Evolutionary conservation across 1,139 yeast species (phyloP).

Genomic region (Lodderomyces pseudojiufengensis): DNA sequence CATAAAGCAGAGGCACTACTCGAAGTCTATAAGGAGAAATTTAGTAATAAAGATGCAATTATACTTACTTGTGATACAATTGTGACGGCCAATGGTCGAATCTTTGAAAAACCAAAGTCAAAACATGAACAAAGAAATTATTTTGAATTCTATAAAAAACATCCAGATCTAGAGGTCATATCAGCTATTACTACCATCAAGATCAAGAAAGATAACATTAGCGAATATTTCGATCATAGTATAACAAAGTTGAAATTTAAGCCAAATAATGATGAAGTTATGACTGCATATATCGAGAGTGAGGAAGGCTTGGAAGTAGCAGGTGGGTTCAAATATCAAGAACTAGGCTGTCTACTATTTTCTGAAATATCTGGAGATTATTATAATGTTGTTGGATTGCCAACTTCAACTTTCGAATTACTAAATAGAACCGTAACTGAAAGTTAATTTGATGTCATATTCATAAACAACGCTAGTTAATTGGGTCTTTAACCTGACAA

Average conservation of each 20-base stretch:
- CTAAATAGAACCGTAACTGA: conserved; percentile 22
- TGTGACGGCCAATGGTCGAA: conserved; percentile 54
- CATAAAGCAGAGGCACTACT: conserved; percentile 59
- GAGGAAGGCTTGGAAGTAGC: conserved; percentile 83
- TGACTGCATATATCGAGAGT: conserved; percentile 58
- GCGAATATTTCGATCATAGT: conserved; percentile 7
- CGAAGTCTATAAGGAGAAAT: conserved; percentile 18
- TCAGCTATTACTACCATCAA: conserved; percentile 63
- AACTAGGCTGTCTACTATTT: conserved; percentile 63
- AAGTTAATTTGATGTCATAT: too few relatives aligned
- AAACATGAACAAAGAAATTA: conserved; percentile 39
- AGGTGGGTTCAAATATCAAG: conserved; percentile 90
- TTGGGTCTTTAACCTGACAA: conserved; percentile 17
- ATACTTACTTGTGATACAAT: conserved; percentile 84
- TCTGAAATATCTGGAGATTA: conserved; percentile 70
- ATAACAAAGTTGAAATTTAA: conserved; percentile 29
- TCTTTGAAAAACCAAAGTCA: conserved; percentile 74
- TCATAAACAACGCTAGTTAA: too few relatives aligned
- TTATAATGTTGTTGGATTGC: conserved; percentile 87
- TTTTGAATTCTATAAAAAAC: conserved; percentile 43
- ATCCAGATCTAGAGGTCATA: conserved; percentile 52
- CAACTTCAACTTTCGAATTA: conserved; percentile 53
- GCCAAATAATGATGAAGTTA: conserved; percentile 46
- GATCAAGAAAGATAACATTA: conserved; percentile 23
- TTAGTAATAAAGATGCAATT: conserved; percentile 10